Conservation (phyloP, 2,329 filamentous ascomycete genomes). For the Aspergillus ruber region DNA sequence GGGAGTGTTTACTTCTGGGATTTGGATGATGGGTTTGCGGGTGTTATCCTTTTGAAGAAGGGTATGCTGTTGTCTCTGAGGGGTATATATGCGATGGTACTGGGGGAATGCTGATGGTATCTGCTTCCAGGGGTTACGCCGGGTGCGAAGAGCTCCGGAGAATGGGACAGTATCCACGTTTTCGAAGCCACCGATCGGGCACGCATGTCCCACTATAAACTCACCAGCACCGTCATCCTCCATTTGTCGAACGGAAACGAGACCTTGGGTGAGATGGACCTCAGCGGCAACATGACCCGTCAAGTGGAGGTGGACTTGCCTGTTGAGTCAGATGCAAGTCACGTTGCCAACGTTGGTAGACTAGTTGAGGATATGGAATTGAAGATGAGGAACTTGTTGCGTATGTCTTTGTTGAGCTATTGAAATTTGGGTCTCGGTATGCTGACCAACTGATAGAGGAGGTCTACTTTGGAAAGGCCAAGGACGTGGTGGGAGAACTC, state of each 20-base stretch:
- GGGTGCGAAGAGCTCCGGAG: constrained; percentile 63
- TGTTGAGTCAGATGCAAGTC: constrained; percentile 82
- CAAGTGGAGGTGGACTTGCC: constrained; percentile 89
- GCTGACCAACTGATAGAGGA: constrained; percentile 54
- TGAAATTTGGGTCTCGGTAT: background rate
- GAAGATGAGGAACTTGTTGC: constrained; percentile 96
- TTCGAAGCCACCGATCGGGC: constrained; percentile 93
- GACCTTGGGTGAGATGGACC: constrained; percentile 75
- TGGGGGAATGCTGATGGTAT: constrained; percentile 3
- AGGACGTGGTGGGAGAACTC: constrained; percentile 94
- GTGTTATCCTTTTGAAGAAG: constrained; percentile 94
- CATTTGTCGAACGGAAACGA: constrained; percentile 66
- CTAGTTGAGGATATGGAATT: constrained; percentile 99
- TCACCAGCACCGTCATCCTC: constrained; percentile 93
- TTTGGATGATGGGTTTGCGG: constrained; percentile 93
- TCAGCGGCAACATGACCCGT: constrained; percentile 95
- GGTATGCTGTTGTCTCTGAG: constrained; percentile 45
- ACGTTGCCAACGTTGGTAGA: constrained; percentile 90
- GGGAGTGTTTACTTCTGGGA: constrained; percentile 98
- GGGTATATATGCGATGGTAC: background rate
- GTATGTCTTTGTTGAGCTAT: constrained; percentile 29
- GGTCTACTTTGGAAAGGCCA: constrained; percentile 98
- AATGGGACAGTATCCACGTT: constrained; percentile 98
- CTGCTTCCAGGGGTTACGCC: constrained; percentile 54
- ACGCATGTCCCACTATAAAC: constrained; percentile 90